Conservation (phyloP, 352 stramenopile genomes). For the Phytophthora ohioensis region DNA sequence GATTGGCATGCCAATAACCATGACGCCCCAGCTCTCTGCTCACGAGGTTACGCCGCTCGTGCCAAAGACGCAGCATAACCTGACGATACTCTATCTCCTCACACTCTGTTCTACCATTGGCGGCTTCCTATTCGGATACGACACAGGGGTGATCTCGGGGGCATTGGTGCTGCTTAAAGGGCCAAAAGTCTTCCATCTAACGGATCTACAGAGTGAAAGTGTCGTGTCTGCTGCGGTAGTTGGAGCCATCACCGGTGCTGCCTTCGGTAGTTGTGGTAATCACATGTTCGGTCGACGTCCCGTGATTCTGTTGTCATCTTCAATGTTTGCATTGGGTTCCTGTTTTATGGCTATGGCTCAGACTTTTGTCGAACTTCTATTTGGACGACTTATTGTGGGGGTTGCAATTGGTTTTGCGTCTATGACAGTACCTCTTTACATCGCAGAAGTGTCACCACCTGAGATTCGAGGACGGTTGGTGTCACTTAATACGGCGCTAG, state of each 20-base stretch:
- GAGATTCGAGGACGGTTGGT: slow-evolving; percentile 74
- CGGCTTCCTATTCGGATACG: slow-evolving; percentile 86
- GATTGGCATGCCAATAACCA: not conserved
- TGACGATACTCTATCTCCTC: slow-evolving; percentile 62
- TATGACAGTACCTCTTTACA: slow-evolving; percentile 86
- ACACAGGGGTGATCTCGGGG: slow-evolving; percentile 85
- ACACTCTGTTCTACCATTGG: slow-evolving; percentile 77
- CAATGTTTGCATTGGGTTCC: slow-evolving; percentile 70
- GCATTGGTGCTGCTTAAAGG: slow-evolving; percentile 79
- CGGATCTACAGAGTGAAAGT: slow-evolving; percentile 66
- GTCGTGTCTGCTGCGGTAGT: slow-evolving; percentile 79
- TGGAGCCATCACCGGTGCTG: slow-evolving; percentile 72
- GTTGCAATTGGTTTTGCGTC: slow-evolving; percentile 79
- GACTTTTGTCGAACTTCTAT: slow-evolving; percentile 58
- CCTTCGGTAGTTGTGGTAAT: slow-evolving; percentile 69
- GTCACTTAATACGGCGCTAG: slow-evolving; percentile 77
- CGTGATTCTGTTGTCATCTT: slow-evolving; percentile 74
- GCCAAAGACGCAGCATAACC: slow-evolving; percentile 14
- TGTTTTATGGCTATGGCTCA: slow-evolving; percentile 63
- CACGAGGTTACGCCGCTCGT: slow-evolving; percentile 24
- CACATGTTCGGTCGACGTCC: slow-evolving; percentile 62
- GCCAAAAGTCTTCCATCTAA: slow-evolving; percentile 66
- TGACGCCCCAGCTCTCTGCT: not conserved
- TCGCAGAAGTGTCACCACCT: slow-evolving; percentile 77
- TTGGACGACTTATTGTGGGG: slow-evolving; percentile 68